Percentiles rank a stretch among this genome's conserved stretches.
phyloP scores from a whole-genome alignment of 2,329 filamentous ascomycete species.

The Ophiostoma piceae region DNA sequence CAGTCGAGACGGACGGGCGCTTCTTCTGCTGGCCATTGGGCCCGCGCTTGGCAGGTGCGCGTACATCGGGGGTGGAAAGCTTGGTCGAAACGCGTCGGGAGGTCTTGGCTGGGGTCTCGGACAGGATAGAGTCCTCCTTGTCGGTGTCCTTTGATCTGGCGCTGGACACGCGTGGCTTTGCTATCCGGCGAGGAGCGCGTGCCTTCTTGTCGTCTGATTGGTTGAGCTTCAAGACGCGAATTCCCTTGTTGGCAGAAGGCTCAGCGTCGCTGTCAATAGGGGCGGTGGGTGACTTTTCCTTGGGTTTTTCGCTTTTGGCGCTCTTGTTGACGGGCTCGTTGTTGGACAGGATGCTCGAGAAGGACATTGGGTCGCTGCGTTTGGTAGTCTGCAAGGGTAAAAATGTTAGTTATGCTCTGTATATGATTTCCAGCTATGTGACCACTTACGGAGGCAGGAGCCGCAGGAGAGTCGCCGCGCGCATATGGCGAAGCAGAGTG shows the following conservation, averaged over 20 bases:
- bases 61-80: constrained; percentile 38
- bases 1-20: constrained; percentile 36
- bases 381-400: constrained; percentile 54
- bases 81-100: constrained; percentile 49
- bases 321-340: constrained; percentile 56
- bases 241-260: constrained; percentile 17
- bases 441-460: constrained; percentile 36
- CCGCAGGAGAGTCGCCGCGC: constrained; percentile 40
- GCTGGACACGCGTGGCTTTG: constrained; percentile 25
- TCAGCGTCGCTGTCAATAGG: constrained; percentile 24
- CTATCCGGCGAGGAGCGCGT: constrained; percentile 21
- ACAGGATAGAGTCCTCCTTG: constrained; percentile 40
- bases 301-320: constrained; percentile 35
- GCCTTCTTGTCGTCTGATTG: constrained; percentile 27
- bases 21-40: constrained; percentile 53
- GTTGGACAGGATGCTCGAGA: constrained; percentile 87
- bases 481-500: constrained; percentile 27
- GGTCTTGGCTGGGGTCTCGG: constrained; percentile 37
- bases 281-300: constrained; percentile 37
- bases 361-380: constrained; percentile 85
- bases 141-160: constrained; percentile 46
- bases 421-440: too few relatives aligned
- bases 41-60: constrained; percentile 52
- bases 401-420: not conserved
- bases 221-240: constrained; percentile 29